Evolutionary conservation across 805 yeast species (phyloP).

Genomic region (Metschnikowia lachancei): DNA sequence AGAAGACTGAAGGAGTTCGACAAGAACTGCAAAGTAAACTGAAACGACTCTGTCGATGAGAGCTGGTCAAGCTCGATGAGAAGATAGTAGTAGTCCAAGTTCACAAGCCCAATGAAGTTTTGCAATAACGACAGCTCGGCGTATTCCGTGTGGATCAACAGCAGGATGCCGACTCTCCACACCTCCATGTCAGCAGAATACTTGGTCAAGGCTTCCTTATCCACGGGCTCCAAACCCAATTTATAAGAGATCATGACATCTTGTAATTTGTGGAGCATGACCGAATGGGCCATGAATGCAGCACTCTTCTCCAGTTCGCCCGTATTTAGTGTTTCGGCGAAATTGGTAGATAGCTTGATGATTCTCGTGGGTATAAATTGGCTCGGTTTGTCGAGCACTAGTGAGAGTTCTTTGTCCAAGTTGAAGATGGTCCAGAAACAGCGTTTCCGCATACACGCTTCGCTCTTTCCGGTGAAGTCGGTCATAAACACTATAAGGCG

Average conservation of each 20-base stretch:
- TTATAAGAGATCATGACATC: constrained; percentile 24
- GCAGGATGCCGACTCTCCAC: constrained; percentile 36
- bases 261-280: constrained; percentile 26
- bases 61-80: constrained; percentile 42
- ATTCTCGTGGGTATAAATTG: constrained; percentile 30
- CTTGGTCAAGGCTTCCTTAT: constrained; percentile 13
- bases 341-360: constrained; percentile 20
- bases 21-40: constrained; percentile 41
- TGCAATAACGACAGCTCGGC: constrained; percentile 29
- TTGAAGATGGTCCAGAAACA: constrained; percentile 40
- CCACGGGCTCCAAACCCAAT: constrained; percentile 13
- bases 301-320: constrained; percentile 26
- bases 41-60: constrained; percentile 36
- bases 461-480: constrained; percentile 14
- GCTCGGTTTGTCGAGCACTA: constrained; percentile 35
- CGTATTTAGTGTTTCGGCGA: constrained; percentile 16
- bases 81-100: constrained; percentile 40
- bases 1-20: constrained; percentile 39
- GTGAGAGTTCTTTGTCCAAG: constrained; percentile 38
- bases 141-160: constrained; percentile 27
- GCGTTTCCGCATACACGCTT: constrained; percentile 15
- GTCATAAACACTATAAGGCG: constrained; percentile 22
- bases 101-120: constrained; percentile 33
- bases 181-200: constrained; percentile 35
- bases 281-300: constrained; percentile 23